Percentiles rank a stretch among this genome's conserved stretches.
Conservation (phyloP, 495 filamentous ascomycete genomes). For the Penicillium verhagenii region DNA sequence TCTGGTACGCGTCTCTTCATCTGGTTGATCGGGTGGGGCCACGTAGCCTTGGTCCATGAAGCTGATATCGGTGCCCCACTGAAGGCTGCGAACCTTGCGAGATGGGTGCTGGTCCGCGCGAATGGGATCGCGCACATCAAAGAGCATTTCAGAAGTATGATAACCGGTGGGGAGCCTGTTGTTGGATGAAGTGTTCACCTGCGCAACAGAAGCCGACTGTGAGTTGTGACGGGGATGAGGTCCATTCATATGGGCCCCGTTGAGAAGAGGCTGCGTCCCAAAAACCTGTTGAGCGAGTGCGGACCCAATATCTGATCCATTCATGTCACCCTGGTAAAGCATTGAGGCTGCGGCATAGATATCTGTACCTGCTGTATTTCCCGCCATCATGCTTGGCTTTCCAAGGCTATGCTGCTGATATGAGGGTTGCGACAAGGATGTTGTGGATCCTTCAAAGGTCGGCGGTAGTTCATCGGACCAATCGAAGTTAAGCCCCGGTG, state of each 20-base stretch:
- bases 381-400: conserved; percentile 25
- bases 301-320: conserved; percentile 30
- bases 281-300: conserved; percentile 33
- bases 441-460: conserved; percentile 58
- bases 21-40: conserved; percentile 51
- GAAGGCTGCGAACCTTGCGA: conserved; percentile 42
- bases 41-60: conserved; percentile 60
- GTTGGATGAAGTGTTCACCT: conserved; percentile 13
- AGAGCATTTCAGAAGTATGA: conserved; percentile 47
- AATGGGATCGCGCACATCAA: conserved; percentile 42
- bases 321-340: conserved; percentile 41
- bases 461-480: conserved; percentile 59
- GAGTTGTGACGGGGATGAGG: conserved; percentile 17
- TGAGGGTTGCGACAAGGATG: conserved; percentile 56
- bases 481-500: conserved; percentile 46
- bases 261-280: conserved; percentile 21
- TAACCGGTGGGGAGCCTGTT: conserved; percentile 32
- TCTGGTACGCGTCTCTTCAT: conserved; percentile 53
- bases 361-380: conserved; percentile 34
- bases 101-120: conserved; percentile 41
- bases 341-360: conserved; percentile 53
- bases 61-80: conserved; percentile 65
- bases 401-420: conserved; percentile 25
- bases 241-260: conserved; percentile 13
- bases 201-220: conserved; percentile 18